phyloP scores from a whole-genome alignment of 495 filamentous ascomycete species.

The Peziza echinospora region DNA sequence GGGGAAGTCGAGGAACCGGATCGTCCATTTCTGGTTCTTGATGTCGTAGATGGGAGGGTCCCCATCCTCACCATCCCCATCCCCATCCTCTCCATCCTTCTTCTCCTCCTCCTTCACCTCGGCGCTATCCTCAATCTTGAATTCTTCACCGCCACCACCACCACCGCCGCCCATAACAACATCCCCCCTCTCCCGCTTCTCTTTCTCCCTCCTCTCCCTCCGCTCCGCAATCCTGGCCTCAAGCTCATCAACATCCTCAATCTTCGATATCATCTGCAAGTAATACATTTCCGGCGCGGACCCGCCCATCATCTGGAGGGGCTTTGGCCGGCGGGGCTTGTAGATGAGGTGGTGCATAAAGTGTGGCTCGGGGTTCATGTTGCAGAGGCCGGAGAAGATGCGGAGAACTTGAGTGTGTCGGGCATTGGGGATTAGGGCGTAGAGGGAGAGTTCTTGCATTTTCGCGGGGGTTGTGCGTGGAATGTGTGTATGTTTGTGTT shows the following conservation, averaged over 20 bases:
- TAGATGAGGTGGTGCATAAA: conserved; percentile 43
- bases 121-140: too few relatives aligned
- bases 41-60: conserved; percentile 16
- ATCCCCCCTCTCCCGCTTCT: neutral
- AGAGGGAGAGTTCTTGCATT: conserved; percentile 31
- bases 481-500: neutral
- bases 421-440: conserved; percentile 24
- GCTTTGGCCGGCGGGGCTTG: conserved; percentile 33
- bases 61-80: neutral
- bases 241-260: conserved; percentile 4
- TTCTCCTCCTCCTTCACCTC: neutral
- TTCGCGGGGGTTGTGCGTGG: neutral
- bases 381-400: conserved; percentile 43
- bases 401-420: conserved; percentile 39
- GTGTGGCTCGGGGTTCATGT: conserved; percentile 39
- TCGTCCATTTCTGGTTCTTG: conserved; percentile 20
- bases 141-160: neutral
- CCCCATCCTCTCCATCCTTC: neutral
- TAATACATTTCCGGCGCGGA: conserved; percentile 23
- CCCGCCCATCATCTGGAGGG: conserved; percentile 2
- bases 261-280: conserved; percentile 21
- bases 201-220: neutral
- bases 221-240: neutral
- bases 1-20: conserved; percentile 26
- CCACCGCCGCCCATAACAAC: neutral